phyloP scores from a whole-genome alignment of 2,329 filamentous ascomycete species.

The Microascus cirrosus region DNA sequence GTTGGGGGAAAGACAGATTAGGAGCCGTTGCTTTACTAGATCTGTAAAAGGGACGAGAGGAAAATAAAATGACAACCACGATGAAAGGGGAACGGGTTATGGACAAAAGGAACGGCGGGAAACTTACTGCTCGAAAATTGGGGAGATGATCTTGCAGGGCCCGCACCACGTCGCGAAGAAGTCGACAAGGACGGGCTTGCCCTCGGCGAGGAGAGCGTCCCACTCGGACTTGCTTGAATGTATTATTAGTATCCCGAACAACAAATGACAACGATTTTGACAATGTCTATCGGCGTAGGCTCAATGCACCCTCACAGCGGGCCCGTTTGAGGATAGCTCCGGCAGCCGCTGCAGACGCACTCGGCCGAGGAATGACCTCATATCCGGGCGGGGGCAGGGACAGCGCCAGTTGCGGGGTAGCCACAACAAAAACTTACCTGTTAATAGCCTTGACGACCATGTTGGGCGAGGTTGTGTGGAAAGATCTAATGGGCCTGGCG shows the following conservation, averaged over 20 bases:
- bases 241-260: not conserved
- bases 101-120: not conserved
- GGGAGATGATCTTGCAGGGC: slow-evolving; percentile 86
- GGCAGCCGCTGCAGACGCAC: no score
- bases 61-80: not conserved
- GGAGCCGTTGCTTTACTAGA: not conserved
- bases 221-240: slow-evolving; percentile 2
- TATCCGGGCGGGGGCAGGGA: no score
- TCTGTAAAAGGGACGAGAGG: not conserved
- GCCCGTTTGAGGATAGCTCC: no score
- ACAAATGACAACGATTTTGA: no score
- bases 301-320: no score
- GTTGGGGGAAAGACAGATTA: not conserved
- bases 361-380: not conserved
- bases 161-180: slow-evolving; percentile 88
- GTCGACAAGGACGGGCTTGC: slow-evolving; percentile 66
- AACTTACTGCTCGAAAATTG: slow-evolving; percentile 38
- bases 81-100: not conserved
- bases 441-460: slow-evolving; percentile 2
- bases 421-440: slow-evolving; percentile 1
- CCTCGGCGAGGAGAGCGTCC: slow-evolving; percentile 13
- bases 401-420: not conserved
- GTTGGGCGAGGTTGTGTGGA: slow-evolving; percentile 1
- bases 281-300: no score
- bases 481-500: not conserved